These are phyloP conservation scores for Plicaturopsis crispa DNA, from an alignment of 768 basidiomycete species.

Conservation along the genomic window DNA sequence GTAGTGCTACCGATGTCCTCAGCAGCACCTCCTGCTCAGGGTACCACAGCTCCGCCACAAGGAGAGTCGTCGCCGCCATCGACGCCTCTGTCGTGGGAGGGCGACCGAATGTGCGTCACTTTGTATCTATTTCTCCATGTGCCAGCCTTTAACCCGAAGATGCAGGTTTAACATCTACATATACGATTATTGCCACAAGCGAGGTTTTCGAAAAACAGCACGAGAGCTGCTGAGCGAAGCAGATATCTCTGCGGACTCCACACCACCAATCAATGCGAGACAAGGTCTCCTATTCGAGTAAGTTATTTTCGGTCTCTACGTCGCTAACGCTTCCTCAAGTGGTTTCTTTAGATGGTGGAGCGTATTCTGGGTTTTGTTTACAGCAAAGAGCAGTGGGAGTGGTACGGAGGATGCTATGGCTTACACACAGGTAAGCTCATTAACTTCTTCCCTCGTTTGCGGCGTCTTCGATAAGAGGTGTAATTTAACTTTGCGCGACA, in stretches of 20 bases:
- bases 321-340: neutral
- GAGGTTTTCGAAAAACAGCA: slow-evolving; percentile 70
- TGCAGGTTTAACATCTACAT: slow-evolving; percentile 89
- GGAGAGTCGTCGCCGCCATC: no score
- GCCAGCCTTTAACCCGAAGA: slow-evolving; percentile 7
- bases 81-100: slow-evolving; percentile 76
- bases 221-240: slow-evolving; percentile 60
- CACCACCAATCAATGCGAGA: slow-evolving; percentile 75
- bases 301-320: slow-evolving; percentile 23
- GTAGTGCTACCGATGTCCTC: no score
- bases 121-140: slow-evolving; percentile 5
- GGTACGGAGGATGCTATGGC: slow-evolving; percentile 66
- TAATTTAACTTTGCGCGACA: slow-evolving; percentile 11
- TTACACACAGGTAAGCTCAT: slow-evolving; percentile 59
- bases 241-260: slow-evolving; percentile 50
- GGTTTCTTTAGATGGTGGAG: slow-evolving; percentile 67
- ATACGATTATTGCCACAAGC: slow-evolving; percentile 77
- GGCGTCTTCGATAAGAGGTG: slow-evolving; percentile 4
- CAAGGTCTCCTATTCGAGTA: slow-evolving; percentile 83
- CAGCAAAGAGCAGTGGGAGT: slow-evolving; percentile 62
- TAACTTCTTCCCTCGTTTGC: slow-evolving; percentile 10
- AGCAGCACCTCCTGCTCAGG: no score
- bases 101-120: slow-evolving; percentile 68
- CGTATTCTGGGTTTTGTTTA: slow-evolving; percentile 83
- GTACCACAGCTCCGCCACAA: no score